Percentiles rank a stretch among this genome's conserved stretches.
Evolutionary conservation across 305 asterid species (phyloP).

Genomic region (Fraxinus sp.): DNA sequence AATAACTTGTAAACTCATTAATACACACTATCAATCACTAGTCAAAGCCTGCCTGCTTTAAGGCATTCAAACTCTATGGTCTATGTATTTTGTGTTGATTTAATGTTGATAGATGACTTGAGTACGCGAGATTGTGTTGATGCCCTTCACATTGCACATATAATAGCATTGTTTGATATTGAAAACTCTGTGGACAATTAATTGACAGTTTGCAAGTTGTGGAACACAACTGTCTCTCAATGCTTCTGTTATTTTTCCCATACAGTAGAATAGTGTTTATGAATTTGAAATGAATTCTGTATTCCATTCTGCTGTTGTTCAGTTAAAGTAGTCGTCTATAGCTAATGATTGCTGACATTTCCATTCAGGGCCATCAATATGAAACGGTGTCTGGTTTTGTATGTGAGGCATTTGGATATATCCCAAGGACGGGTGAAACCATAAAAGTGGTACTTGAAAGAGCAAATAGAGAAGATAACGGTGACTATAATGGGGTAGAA

Average conservation of each 20-base stretch:
- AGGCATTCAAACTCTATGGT: neutral
- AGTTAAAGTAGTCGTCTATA: neutral
- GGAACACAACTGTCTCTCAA: slow-evolving; percentile 5
- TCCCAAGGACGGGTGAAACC: slow-evolving; percentile 94
- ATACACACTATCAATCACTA: neutral
- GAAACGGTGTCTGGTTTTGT: slow-evolving; percentile 97
- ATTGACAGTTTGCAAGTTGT: neutral
- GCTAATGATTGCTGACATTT: slow-evolving; percentile 16
- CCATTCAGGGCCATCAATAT: slow-evolving; percentile 83
- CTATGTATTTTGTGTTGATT: neutral
- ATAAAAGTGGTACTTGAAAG: slow-evolving; percentile 80
- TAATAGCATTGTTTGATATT: neutral
- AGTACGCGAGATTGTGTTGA: neutral
- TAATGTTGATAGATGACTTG: neutral
- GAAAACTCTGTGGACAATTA: neutral
- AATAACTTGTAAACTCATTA: neutral
- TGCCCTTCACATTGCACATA: neutral
- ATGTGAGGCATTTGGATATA: slow-evolving; percentile 97
- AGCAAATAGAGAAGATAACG: slow-evolving; percentile 64
- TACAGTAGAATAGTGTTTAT: neutral
- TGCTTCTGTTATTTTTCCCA: neutral
- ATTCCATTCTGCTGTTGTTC: neutral
- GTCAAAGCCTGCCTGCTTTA: neutral
- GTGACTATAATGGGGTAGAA: slow-evolving; percentile 54
- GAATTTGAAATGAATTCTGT: neutral